Base-by-base conservation (phyloP, 1,139 yeast genomes). In the Saccharomycopsis phalli region DNA sequence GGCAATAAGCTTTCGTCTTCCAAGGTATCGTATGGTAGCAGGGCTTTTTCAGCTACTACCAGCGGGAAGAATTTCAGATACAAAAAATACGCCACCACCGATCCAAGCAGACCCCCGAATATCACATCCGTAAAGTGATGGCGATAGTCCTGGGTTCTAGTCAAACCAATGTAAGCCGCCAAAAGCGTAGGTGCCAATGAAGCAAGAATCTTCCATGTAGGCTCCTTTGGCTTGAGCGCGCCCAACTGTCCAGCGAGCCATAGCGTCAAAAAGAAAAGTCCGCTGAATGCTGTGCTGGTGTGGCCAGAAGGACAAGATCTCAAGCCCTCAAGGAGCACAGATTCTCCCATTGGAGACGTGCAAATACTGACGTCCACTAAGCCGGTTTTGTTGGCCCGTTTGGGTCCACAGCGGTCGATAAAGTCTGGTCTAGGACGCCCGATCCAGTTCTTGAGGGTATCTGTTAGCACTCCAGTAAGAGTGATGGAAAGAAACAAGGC, bases 401-500 rank as follows among this genome's bases (percentile, higher is more conserved):
- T 37, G 19, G 84, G 84, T 6, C 68, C 57, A 57, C 94, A 82
- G 49, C 94, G 68, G 13, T 76, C 77, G 42, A 83, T 59, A 52
- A 82, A 80, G 56, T 83, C 94, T 1, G 94, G 94, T 51, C 94
- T 66, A 42, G 76, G 76, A 54, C 91, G 71, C 1, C 91, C 88
- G 44, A 83, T 71, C 62, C 76, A 71, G 54, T 79, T 75, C 60
- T 83, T 83, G 47, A 81, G 59, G 22, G 75, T 65, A 54, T 81
- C 84, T 2, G 88, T 80, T n/a, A 42, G 8, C 11, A 29, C 33
- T 8, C 33, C 28, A 17, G 35, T 33, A 4, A 45, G 23, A 4
- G 36, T 18, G 11, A 42, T 11, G 4, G 46, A 27, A 14, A 42
- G 32, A 14, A 17, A 25, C 13, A 44, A 34, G 13, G 42, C 41